Percentiles rank a stretch among this genome's conserved stretches.
phyloP scores from a whole-genome alignment of 2,329 filamentous ascomycete genomes.

The Zymoseptoria pseudotritici region DNA sequence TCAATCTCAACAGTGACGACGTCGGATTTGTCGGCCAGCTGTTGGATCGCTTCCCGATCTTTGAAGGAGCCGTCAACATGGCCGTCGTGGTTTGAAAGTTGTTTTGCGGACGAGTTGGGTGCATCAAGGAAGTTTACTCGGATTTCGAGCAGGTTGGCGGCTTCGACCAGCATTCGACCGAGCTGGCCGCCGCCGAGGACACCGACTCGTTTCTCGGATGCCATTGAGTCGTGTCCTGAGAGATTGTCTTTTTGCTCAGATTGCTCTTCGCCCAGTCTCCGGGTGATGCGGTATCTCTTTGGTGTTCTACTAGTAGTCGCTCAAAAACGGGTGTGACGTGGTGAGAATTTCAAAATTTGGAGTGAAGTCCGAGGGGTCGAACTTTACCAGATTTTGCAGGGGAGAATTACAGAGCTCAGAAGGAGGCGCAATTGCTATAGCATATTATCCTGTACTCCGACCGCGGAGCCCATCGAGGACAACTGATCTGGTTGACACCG shows the following conservation, averaged over 20 bases:
- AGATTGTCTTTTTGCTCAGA: background rate
- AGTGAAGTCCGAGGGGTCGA: background rate
- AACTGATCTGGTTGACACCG: too few relatives aligned
- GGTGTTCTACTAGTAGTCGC: background rate
- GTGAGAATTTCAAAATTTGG: background rate
- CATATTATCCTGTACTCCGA: too few relatives aligned
- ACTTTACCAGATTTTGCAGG: background rate
- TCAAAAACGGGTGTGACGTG: background rate
- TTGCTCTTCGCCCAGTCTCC: background rate
- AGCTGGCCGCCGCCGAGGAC: conserved; percentile 50
- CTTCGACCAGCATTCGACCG: conserved; percentile 88
- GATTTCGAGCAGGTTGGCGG: conserved; percentile 71
- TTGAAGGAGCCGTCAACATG: conserved; percentile 87
- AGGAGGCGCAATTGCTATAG: too few relatives aligned
- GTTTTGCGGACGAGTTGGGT: conserved; percentile 71
- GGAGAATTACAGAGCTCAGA: too few relatives aligned
- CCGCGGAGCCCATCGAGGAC: too few relatives aligned
- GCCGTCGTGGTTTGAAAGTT: conserved; percentile 65
- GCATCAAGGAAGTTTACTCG: conserved; percentile 73
- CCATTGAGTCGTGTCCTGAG: conserved; percentile 5
- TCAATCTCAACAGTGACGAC: conserved; percentile 91
- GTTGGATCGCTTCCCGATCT: conserved; percentile 66
- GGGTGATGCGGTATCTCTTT: background rate
- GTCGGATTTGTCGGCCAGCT: conserved; percentile 69
- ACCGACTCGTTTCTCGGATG: conserved; percentile 27